A percentile compares a stretch with the other conserved stretches of the same genome.
These are phyloP conservation scores for Gigaspora rosea DNA, from an alignment of 192 early-diverging fungal species.

Conservation along the genomic window DNA sequence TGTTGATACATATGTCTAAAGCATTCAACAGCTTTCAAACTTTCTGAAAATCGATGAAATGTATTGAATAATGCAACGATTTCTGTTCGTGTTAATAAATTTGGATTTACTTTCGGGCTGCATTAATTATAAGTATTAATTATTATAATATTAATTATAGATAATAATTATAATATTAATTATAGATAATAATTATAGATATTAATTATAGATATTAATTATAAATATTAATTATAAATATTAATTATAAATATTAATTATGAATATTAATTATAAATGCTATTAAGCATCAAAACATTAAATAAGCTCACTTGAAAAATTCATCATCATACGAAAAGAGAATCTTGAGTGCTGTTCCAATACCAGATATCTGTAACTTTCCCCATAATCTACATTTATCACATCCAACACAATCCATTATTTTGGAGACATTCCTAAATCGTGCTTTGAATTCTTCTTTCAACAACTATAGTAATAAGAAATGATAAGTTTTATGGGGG, in stretches of 20 bases:
- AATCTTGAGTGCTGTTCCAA: constrained; percentile 96
- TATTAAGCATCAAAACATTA: background rate
- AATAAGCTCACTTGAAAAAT: constrained; percentile 49
- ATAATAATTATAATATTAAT: background rate
- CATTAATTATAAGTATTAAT: background rate
- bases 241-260: background rate
- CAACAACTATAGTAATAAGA: constrained; percentile 48
- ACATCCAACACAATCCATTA: constrained; percentile 99
- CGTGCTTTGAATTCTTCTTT: constrained; percentile 86
- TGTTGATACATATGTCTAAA: constrained; percentile 79
- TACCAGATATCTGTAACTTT: constrained; percentile 87
- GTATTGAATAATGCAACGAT: constrained; percentile 92
- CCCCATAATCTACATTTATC: constrained; percentile 99
- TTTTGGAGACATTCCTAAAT: constrained; percentile 94
- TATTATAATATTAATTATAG: background rate
- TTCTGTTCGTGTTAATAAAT: constrained; percentile 71
- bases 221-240: background rate
- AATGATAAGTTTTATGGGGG: background rate
- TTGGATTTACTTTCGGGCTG: constrained; percentile 54
- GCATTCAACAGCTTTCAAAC: constrained; percentile 73
- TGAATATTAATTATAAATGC: background rate
- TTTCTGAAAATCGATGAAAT: constrained; percentile 85
- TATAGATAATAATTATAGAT: too few relatives aligned
- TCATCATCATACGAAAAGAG: constrained; percentile 90
- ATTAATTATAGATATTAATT: too few relatives aligned